Base-by-base conservation (phyloP, 73 alveolate genomes). In the Paramecium primaurelia region DNA sequence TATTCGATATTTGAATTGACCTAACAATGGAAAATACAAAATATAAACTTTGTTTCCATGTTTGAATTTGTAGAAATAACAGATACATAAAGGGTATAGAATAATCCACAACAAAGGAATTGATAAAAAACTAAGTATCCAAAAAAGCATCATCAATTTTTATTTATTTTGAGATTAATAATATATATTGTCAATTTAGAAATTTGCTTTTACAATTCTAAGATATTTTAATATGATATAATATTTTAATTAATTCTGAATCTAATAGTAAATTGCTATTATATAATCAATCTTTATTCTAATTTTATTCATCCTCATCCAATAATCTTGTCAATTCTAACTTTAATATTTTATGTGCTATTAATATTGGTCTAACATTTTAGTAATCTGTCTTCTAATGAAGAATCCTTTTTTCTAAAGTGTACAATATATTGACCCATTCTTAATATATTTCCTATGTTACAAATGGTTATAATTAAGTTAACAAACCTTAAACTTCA, bases 311-410 rank as follows among this genome's bases (percentile, higher is more conserved):
- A 42, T 88, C 94, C 40, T 30, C 91, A 18, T 69, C 58, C 2
- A 89, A 47, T 12, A 89, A 73, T 34, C 94, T 69, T 28, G 77
- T 40, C 45, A 89, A 28, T n/a, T 89, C 94, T 49, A 71, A 77
- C 58, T 89, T 89, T 18, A 89, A 75, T 73, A 89, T 45, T 30
- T 89, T 89, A 47, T 89, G 94, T 0, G 94, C 94, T 28, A 89
- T 89, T 47, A 89, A 28, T 9, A 89, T 89, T 1, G 94, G 94
- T 49, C 58, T 89, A 59, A 71, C 59, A 44, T 49, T 44, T 25
- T 20, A 44, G 42, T 26, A 71, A 40, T 89, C 92, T 4, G 34
- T 28, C 6, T 28, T 32, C 47, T 64, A 34, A 64, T 54, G 38
- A 30, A 87, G 9, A 42, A 89, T 69, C 77, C 94, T 89, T 16